Conservation (phyloP, 2,329 filamentous ascomycete genomes). For the Hymenoscyphus scutula region DNA sequence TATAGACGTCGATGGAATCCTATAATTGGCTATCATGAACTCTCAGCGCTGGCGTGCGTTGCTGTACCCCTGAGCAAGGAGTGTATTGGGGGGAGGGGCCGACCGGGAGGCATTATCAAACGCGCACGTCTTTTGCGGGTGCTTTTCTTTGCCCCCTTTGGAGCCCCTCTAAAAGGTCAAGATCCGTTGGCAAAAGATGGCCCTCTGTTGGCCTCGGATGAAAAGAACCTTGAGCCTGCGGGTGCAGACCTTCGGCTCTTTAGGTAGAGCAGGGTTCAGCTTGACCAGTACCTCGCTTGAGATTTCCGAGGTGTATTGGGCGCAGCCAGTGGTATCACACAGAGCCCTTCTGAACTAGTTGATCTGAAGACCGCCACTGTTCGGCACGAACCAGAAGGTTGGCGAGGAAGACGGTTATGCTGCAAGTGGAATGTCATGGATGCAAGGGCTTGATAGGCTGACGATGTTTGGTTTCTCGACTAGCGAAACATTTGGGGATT, state of each 20-base stretch:
- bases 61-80: background rate
- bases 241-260: background rate
- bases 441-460: background rate
- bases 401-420: background rate
- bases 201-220: background rate
- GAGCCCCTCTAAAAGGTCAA: background rate
- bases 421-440: background rate
- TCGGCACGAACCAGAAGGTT: background rate
- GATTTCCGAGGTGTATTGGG: background rate
- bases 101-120: background rate
- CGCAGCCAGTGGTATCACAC: conserved; percentile 3
- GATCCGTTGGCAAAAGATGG: background rate
- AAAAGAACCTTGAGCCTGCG: background rate
- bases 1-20: background rate
- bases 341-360: background rate
- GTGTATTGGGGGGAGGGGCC: background rate
- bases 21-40: background rate
- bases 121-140: background rate
- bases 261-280: background rate
- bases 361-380: background rate
- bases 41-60: background rate
- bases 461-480: conserved; percentile 5
- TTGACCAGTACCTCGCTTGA: background rate
- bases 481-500: conserved; percentile 4
- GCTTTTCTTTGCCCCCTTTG: background rate